A percentile compares a stretch with the other conserved stretches of the same genome.
Conservation (phyloP, 2,329 filamentous ascomycete genomes). For the Nakataea oryzae region DNA sequence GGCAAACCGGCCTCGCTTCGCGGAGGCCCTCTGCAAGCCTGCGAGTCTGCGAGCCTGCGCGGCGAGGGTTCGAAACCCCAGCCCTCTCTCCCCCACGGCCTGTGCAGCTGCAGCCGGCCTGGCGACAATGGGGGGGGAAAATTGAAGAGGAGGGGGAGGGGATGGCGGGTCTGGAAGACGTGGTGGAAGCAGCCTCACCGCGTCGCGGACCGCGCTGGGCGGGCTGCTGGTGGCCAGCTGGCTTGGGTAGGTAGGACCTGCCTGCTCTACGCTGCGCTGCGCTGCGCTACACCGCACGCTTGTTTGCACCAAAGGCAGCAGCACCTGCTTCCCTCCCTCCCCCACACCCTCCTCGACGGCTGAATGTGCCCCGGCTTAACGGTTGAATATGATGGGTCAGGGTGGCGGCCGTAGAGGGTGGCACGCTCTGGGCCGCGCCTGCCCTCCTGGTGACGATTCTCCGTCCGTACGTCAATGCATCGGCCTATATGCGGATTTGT, state of each 20-base stretch:
- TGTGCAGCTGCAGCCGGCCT: neutral
- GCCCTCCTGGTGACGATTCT: neutral
- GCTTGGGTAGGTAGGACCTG: too few species aligned
- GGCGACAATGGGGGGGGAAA: too few species aligned
- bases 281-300: too few species aligned
- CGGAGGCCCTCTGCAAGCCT: neutral
- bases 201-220: too few species aligned
- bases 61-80: neutral
- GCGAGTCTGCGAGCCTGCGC: too few species aligned
- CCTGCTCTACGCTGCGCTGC: too few species aligned
- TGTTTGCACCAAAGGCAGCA: neutral
- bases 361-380: neutral
- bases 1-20: neutral
- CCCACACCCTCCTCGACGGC: neutral
- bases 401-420: neutral
- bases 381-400: neutral
- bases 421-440: too few species aligned
- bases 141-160: neutral
- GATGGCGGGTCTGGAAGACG: neutral
- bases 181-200: too few species aligned
- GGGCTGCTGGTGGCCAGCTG: too few species aligned
- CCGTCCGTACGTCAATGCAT: neutral
- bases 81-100: neutral
- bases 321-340: too few species aligned
- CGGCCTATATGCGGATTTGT: neutral